Percentiles rank a stretch among this genome's conserved stretches.
Evolutionary conservation across 345 rosid species (phyloP).

Genomic region (Camelina sativa): DNA sequence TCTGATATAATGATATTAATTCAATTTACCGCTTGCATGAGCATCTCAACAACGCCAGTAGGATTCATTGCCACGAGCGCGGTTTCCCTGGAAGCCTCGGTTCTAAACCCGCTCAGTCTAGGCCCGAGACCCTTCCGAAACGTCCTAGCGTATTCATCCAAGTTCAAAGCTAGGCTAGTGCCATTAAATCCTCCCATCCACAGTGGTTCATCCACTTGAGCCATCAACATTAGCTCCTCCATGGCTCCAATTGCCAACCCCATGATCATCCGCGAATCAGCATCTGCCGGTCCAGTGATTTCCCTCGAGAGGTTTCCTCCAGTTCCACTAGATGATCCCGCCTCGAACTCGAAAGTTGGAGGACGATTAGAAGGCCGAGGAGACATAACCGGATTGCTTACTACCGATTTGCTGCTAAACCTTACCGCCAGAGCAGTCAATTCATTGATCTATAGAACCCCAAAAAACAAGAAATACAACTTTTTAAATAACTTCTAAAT

Average conservation of each 20-base stretch:
- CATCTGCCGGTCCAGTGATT: slow-evolving; percentile 51
- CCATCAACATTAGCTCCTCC: slow-evolving; percentile 84
- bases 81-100: slow-evolving; percentile 82
- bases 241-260: slow-evolving; percentile 88
- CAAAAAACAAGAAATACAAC: neutral
- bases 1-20: neutral
- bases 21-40: slow-evolving; percentile 72
- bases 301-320: slow-evolving; percentile 58
- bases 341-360: slow-evolving; percentile 55
- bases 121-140: slow-evolving; percentile 71
- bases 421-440: slow-evolving; percentile 64
- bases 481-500: neutral
- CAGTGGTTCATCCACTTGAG: slow-evolving; percentile 76
- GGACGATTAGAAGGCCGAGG: slow-evolving; percentile 33
- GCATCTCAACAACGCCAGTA: slow-evolving; percentile 66
- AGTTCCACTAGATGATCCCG: slow-evolving; percentile 45
- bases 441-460: slow-evolving; percentile 56
- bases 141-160: slow-evolving; percentile 66
- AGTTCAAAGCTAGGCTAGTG: slow-evolving; percentile 47
- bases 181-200: slow-evolving; percentile 73
- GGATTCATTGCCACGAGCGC: slow-evolving; percentile 72
- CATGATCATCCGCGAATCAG: slow-evolving; percentile 66
- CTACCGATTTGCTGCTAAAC: slow-evolving; percentile 61
- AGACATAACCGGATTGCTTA: slow-evolving; percentile 54
- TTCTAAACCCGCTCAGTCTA: slow-evolving; percentile 61